Base-by-base conservation (phyloP, 2,329 filamentous ascomycete species). In the Cylindrodendrum hubeiense region DNA sequence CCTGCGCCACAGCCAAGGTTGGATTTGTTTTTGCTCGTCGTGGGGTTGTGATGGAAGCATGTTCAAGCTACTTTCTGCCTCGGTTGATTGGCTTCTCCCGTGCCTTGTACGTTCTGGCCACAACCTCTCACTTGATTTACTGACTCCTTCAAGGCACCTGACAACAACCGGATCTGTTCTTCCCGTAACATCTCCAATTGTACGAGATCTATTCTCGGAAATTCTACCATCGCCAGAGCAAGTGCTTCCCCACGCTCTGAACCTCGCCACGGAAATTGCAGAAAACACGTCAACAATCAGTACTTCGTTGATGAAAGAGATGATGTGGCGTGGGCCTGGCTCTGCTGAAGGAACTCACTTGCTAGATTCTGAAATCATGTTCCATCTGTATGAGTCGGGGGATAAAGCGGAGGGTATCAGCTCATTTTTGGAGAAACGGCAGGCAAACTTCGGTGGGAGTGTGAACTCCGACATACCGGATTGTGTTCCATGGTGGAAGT, bases 1-100 rank as follows among this genome's bases (percentile, higher is more conserved):
- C 41, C 24, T 62, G 24, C 39, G 53, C 54, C 10, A 63, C 24
- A 13, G 59, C 65, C 2, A 62, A 69, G 9, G 39, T 66, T 51
- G 64, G 60, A 24, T 63, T 71, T 34, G 62, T 67, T 1, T 71
- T 71, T 28, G 37, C 66, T 5, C 62, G 68, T 5, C 58, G 66
- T 3, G 68, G 67, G 3, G 41, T 68, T 17, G 60, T 62, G 10
- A 69, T 71, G 62, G 68, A 66, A 41, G 67, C 68, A 2, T 51
- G 62, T 49, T 63, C 62, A 26, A 58, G 63, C 4, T 69, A 68
- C 28, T 71, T 69, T 43, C 58, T 69, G 5, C 67, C 67, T 0
- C 66, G 64, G 17, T 54, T 68, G 34, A 24, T 69, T 12, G 65
- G 69, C 0, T 61, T 61, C 6, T 60, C 59, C 10, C 68, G 60